Evolutionary conservation across 257 asterid species (phyloP), one percentile per base, ranked within the genome.

Genomic region (Parsonsia alboflavescens): DNA sequence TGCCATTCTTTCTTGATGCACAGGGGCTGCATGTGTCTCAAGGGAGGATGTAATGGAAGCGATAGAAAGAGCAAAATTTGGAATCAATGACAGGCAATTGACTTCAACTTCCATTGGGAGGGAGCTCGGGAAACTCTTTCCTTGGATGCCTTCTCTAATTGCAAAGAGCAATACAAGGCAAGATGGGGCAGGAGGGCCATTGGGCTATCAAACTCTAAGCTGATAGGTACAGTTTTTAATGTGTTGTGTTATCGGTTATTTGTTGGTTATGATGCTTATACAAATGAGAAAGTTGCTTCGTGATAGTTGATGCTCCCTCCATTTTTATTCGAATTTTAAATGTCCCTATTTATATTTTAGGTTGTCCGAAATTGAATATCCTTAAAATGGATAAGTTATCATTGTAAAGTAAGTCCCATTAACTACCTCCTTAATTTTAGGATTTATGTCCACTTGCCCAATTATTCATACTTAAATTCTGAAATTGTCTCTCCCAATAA

Each of bases 31-130:
- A 72, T 78, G 73, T 65, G 98, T 94, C 39, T 78, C 96, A 1
- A 86, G 99, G 81, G 98, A 94, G 81, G 97, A 94, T 78, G 79
- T 94, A 71, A 90, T 94, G 97, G 96, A 92, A 83, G 93, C 99
- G 12, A 86, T 94, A 68, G 98, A 92, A 76, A 88, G 98, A 80
- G 99, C 97, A 19, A 94, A 87, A 80, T 92, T 82, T 41, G 99
- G 98, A 26, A 90, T 92, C 61, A 92, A 88, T 7, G 89, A 89
- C 68, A 85, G 80, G 85, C 86, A 77, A 74, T 75, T 77, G 24
- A 68, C 69, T 52, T 79, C 87, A 15, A 77, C 70, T 67, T 71
- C 88, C 22, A 71, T 93, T 80, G 81, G 91, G 81, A 89, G 79
- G 88, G 97, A 90, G 76, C 86, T 93, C 0, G 97, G 78, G 2